These are phyloP conservation scores for Diaporthe humulicola DNA, from an alignment of 2,329 filamentous ascomycete species.

Conservation along the genomic window DNA sequence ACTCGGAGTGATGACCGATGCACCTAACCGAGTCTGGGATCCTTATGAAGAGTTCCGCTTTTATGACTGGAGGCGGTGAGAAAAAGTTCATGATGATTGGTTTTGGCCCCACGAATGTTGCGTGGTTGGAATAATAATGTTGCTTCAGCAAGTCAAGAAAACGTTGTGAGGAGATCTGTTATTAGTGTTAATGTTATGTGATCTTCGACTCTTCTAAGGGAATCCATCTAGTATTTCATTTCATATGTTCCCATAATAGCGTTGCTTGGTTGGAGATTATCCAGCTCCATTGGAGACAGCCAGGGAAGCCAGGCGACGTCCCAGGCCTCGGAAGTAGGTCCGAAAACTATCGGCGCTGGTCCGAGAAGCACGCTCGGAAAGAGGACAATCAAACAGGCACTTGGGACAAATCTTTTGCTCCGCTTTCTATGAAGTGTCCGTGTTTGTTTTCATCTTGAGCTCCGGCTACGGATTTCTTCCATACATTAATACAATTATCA, in stretches of 20 bases:
- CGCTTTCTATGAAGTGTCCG: not conserved
- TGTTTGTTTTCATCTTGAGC: not conserved
- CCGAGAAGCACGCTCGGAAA: not conserved
- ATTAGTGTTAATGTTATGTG: not conserved
- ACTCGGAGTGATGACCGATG: conserved; percentile 4
- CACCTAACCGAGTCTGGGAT: not conserved
- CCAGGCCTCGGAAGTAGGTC: not conserved
- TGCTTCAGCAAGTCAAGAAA: too few species aligned
- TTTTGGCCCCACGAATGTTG: not conserved
- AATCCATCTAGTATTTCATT: not conserved
- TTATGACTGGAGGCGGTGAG: not conserved
- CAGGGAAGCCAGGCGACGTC: not conserved
- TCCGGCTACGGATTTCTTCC: not conserved
- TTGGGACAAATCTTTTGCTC: not conserved
- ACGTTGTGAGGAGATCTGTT: not conserved
- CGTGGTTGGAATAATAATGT: not conserved
- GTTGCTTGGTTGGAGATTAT: not conserved
- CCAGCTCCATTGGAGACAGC: not conserved
- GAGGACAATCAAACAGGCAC: not conserved
- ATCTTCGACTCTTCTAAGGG: not conserved
- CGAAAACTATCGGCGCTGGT: not conserved
- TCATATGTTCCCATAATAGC: not conserved
- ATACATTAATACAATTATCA: not conserved
- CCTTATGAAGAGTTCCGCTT: not conserved
- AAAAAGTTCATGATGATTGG: not conserved